A percentile compares a stretch with the other conserved stretches of the same genome.
These are phyloP conservation scores for Pholiota adiposa DNA, from an alignment of 1,284 basidiomycete genomes.

Conservation along the genomic window DNA sequence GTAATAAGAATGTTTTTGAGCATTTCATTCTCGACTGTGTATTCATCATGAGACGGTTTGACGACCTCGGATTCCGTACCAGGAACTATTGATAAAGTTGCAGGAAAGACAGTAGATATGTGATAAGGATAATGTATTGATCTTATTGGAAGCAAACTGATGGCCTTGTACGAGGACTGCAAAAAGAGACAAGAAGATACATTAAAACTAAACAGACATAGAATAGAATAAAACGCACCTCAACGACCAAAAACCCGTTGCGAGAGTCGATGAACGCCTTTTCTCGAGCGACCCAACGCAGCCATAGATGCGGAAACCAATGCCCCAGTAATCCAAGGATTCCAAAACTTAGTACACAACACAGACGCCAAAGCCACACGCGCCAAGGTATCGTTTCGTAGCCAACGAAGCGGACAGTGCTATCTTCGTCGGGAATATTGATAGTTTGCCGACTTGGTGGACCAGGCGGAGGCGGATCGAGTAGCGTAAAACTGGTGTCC, in stretches of 20 bases:
- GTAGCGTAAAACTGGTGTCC: constrained; percentile 59
- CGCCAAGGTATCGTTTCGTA: constrained; percentile 76
- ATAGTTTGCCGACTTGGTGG: constrained; percentile 87
- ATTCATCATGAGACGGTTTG: constrained; percentile 29
- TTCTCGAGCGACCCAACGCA: constrained; percentile 86
- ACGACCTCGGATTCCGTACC: constrained; percentile 27
- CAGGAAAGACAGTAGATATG: constrained; percentile 78
- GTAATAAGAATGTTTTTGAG: constrained; percentile 62
- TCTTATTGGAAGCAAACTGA: constrained; percentile 76
- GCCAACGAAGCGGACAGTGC: constrained; percentile 88
- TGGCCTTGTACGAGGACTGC: constrained; percentile 81
- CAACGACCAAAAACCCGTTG: constrained; percentile 84
- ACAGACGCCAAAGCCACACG: constrained; percentile 72
- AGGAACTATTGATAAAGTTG: constrained; percentile 27
- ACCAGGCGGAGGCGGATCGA: constrained; percentile 72
- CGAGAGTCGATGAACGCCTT: constrained; percentile 80
- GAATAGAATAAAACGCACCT: constrained; percentile 57
- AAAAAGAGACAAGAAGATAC: constrained; percentile 15
- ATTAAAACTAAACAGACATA: not conserved
- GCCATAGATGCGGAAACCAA: constrained; percentile 93
- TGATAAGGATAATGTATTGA: constrained; percentile 77
- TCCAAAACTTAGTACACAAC: constrained; percentile 78
- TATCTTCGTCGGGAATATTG: constrained; percentile 91
- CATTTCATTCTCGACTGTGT: constrained; percentile 36
- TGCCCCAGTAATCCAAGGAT: constrained; percentile 83